These are phyloP conservation scores for Aspergillus baeticus DNA, from an alignment of 495 filamentous ascomycete genomes.

Conservation along the genomic window DNA sequence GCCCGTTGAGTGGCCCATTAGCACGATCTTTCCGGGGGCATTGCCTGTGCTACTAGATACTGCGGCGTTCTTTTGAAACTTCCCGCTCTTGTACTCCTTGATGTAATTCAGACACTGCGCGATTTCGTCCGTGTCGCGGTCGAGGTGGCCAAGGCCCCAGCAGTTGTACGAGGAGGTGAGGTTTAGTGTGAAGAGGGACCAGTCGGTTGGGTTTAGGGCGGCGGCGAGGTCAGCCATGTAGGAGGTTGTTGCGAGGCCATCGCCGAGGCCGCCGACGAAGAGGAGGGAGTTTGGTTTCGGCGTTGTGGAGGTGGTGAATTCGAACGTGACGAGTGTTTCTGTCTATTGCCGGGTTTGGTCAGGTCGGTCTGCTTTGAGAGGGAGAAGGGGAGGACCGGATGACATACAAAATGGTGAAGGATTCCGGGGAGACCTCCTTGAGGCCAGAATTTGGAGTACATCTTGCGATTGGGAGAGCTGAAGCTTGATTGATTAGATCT, in stretches of 20 bases:
- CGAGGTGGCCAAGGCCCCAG: constrained; percentile 69
- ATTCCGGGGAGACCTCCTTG: constrained; percentile 50
- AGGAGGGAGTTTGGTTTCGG: constrained; percentile 65
- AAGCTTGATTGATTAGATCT: neutral
- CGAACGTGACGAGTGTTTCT: constrained; percentile 46
- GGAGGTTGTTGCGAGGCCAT: constrained; percentile 68
- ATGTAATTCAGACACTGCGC: constrained; percentile 70
- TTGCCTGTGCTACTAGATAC: neutral
- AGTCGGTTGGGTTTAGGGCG: constrained; percentile 56
- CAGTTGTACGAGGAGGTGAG: constrained; percentile 64
- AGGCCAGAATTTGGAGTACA: constrained; percentile 53
- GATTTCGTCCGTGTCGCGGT: constrained; percentile 73
- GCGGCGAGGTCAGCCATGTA: constrained; percentile 55
- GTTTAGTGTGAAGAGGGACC: constrained; percentile 61
- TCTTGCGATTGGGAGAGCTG: constrained; percentile 13
- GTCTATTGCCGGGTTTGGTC: constrained; percentile 27
- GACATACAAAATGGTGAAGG: constrained; percentile 54
- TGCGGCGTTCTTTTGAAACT: constrained; percentile 20
- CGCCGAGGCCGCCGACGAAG: constrained; percentile 79
- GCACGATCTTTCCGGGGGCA: constrained; percentile 58
- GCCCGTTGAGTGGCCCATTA: constrained; percentile 85
- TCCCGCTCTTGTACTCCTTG: constrained; percentile 37
- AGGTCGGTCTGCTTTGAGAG: neutral
- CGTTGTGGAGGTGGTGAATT: constrained; percentile 33
- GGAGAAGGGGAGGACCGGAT: neutral